Conservation (phyloP, 2,329 filamentous ascomycete species). For the Stagonosporopsis vannaccii region DNA sequence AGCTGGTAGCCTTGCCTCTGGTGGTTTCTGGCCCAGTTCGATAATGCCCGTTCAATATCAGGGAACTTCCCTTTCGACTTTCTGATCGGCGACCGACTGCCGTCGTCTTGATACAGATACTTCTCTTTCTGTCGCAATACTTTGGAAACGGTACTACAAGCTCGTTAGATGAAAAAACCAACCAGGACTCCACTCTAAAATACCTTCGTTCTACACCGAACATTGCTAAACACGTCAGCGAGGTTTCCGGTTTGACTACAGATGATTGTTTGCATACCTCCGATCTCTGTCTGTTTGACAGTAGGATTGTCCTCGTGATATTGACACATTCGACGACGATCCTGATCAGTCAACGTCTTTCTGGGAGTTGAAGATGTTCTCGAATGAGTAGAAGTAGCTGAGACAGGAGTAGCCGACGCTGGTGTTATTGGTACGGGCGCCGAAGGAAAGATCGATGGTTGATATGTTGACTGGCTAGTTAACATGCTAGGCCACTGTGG, state of each 20-base stretch:
- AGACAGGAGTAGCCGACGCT: constrained; percentile 50
- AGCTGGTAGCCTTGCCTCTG: constrained; percentile 77
- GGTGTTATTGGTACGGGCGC: constrained; percentile 48
- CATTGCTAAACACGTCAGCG: constrained; percentile 64
- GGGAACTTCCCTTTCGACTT: constrained; percentile 83
- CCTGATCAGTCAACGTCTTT: constrained; percentile 88
- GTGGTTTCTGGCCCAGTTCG: constrained; percentile 85
- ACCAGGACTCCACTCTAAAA: constrained; percentile 11
- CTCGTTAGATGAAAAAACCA: constrained; percentile 27
- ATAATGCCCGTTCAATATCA: constrained; percentile 89
- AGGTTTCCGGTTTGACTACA: neutral
- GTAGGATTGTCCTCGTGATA: constrained; percentile 90
- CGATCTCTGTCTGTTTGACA: constrained; percentile 95
- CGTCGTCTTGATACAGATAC: constrained; percentile 84
- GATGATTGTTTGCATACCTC: constrained; percentile 63
- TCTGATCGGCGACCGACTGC: constrained; percentile 79
- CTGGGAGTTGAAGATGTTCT: constrained; percentile 69
- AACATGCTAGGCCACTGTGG: constrained; percentile 53
- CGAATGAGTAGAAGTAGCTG: constrained; percentile 49
- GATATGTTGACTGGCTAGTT: constrained; percentile 52
- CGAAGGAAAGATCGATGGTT: constrained; percentile 47
- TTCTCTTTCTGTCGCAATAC: constrained; percentile 94
- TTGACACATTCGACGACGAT: constrained; percentile 90
- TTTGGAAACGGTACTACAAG: constrained; percentile 91
- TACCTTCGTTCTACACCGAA: constrained; percentile 99